A percentile compares a stretch with the other conserved stretches of the same genome.
Conservation (phyloP, 2,329 filamentous ascomycete genomes). For the Ophiostoma populinum region DNA sequence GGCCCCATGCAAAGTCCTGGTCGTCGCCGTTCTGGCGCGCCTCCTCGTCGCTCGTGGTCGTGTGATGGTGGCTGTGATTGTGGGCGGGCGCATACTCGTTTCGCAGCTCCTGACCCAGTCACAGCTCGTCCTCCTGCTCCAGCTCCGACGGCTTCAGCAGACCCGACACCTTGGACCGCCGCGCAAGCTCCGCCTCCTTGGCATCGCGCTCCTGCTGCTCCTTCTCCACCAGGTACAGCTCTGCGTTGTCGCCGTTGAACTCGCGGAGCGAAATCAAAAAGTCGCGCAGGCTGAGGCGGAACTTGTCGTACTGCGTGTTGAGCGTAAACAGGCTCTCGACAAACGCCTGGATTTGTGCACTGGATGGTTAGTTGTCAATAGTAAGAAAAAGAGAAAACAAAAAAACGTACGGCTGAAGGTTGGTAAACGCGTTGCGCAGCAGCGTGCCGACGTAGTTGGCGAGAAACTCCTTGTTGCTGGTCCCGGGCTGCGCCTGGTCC, state of each 20-base stretch:
- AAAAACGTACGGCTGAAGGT: slow-evolving; percentile 63
- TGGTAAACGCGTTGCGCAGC: slow-evolving; percentile 79
- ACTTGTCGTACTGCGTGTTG: slow-evolving; percentile 80
- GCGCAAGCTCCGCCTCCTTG: slow-evolving; percentile 76
- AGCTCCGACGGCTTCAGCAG: slow-evolving; percentile 95
- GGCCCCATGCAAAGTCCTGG: background rate
- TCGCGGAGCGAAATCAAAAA: slow-evolving; percentile 96
- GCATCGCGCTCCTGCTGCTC: slow-evolving; percentile 79
- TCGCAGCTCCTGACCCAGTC: background rate
- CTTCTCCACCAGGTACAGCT: slow-evolving; percentile 85
- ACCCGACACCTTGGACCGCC: slow-evolving; percentile 86
- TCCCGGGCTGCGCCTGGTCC: slow-evolving; percentile 69
- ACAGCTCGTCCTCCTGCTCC: slow-evolving; percentile 50
- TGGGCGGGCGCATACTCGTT: background rate
- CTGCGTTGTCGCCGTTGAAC: slow-evolving; percentile 87
- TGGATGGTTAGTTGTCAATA: slow-evolving; percentile 20
- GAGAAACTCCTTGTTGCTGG: slow-evolving; percentile 80
- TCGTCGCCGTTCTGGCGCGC: background rate
- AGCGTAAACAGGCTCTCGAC: slow-evolving; percentile 77
- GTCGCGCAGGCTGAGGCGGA: slow-evolving; percentile 89
- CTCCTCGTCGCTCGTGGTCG: too few relatives aligned
- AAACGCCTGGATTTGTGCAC: slow-evolving; percentile 74
- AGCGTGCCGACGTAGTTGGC: slow-evolving; percentile 73
- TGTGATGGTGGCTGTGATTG: background rate
- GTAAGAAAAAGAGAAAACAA: background rate